These are phyloP conservation scores for Geum urbanum DNA, from an alignment of 306 rosid species.

Conservation along the genomic window DNA sequence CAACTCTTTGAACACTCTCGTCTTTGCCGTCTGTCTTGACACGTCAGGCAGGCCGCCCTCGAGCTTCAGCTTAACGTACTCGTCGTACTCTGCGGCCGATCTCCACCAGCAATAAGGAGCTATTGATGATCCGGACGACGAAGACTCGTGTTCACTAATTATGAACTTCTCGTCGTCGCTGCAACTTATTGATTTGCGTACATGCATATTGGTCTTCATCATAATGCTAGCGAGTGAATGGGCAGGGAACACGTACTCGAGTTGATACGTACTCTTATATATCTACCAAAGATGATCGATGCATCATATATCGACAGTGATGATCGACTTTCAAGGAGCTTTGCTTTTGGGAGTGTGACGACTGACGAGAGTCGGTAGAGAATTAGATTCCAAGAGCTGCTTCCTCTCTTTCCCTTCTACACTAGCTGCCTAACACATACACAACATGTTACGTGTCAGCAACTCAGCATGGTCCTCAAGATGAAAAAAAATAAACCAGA, in stretches of 20 bases:
- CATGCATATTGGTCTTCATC: conserved; percentile 23
- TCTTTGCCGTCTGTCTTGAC: conserved; percentile 23
- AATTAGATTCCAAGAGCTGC: too few relatives aligned
- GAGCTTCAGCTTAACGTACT: conserved; percentile 19
- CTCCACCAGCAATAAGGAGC: conserved; percentile 35
- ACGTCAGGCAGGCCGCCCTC: conserved; percentile 20
- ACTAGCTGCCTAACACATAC: too few relatives aligned
- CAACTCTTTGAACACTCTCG: conserved; percentile 32
- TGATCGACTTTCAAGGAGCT: not conserved
- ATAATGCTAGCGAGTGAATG: not conserved
- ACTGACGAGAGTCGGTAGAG: too few relatives aligned
- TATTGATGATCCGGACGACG: not conserved
- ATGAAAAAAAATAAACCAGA: too few relatives aligned
- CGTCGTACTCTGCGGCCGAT: conserved; percentile 29
- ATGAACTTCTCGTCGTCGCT: conserved; percentile 24
- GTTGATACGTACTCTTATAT: too few relatives aligned
- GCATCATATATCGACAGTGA: too few relatives aligned
- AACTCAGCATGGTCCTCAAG: too few relatives aligned
- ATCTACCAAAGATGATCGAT: too few relatives aligned
- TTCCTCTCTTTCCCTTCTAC: too few relatives aligned
- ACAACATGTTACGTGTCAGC: too few relatives aligned
- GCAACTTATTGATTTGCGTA: not conserved
- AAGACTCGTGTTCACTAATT: not conserved
- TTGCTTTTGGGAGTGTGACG: conserved; percentile 6
- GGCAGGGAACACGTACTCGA: not conserved